Base-by-base conservation (phyloP, 768 basidiomycete genomes). In the Agaricus subrufescens region DNA sequence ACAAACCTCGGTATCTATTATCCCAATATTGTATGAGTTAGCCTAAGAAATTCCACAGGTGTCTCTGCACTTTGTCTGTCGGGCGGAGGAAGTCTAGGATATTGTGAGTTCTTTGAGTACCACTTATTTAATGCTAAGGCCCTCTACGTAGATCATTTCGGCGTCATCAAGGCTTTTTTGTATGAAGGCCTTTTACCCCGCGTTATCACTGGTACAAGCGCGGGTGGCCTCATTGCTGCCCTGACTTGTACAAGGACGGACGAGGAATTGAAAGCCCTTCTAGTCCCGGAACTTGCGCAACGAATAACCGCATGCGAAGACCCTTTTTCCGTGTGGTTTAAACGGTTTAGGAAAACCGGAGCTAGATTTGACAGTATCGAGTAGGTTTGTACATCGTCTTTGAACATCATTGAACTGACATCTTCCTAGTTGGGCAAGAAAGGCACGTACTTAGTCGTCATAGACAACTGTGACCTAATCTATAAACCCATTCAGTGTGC, bases 21-120 rank as follows among this genome's bases (percentile, higher is more conserved):
- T 9, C 15, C 15, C 15, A 7, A 14, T 27, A 12, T 7, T 30
- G 26, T 12, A 29, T 4, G 4, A 8, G 30, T 29, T n/a, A 15
- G 30, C 31, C 27, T 47, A 26, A 47, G 5, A 6, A 29, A 14
- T 27, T 7, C 2, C 3, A 4, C 31, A 78, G 79, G 79, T 25
- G 84, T 89, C 3, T 89, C 91, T 40, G 96, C 97, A 0, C 73
- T 99, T 4, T 98, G 96, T 69, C 79, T 99, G 10, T 94, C 91
- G n/a, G 97, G 97, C 14, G 96, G 97, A 5, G 97, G 91, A 7
- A 86, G 88, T 1, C 96, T 98, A 66, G 94, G 94, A 8, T 97
- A 96, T 67, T 98, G 93, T 87, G 70, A 65, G 84, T 63, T 11
- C n/a, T 30, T 25, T 29, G 11, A n/a, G 42, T 27, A 31, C 44